phyloP scores from a whole-genome alignment of 2,329 filamentous ascomycete species.

The Paecilomyces niveus region DNA sequence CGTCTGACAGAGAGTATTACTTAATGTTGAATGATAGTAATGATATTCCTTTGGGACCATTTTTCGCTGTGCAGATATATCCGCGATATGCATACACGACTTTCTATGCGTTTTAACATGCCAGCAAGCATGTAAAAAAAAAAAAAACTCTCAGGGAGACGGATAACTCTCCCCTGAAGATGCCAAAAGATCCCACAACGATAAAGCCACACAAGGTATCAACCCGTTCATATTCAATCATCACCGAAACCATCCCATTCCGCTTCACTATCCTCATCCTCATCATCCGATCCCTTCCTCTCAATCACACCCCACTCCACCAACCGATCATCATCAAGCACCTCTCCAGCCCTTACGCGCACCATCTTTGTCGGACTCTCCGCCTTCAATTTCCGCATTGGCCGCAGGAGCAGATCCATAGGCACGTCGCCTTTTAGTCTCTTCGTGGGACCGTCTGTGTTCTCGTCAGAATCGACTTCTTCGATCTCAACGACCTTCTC shows the following conservation, averaged over 20 bases:
- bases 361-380: constrained; percentile 64
- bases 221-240: neutral
- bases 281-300: constrained; percentile 33
- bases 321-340: constrained; percentile 66
- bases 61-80: no score
- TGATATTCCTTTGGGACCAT: no score
- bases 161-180: neutral
- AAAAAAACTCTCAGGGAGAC: no score
- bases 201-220: neutral
- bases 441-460: constrained; percentile 21
- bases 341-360: constrained; percentile 61
- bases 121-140: no score
- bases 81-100: no score
- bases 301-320: constrained; percentile 49
- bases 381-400: constrained; percentile 37
- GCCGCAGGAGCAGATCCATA: constrained; percentile 35
- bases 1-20: neutral
- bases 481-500: constrained; percentile 58
- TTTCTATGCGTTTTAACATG: no score
- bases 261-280: constrained; percentile 41
- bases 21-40: neutral
- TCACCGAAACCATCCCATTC: constrained; percentile 66
- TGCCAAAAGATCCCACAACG: neutral
- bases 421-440: constrained; percentile 32
- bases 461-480: constrained; percentile 25